phyloP scores from a whole-genome alignment of 441 rosid genomes.

The Erysimum cheiri region DNA sequence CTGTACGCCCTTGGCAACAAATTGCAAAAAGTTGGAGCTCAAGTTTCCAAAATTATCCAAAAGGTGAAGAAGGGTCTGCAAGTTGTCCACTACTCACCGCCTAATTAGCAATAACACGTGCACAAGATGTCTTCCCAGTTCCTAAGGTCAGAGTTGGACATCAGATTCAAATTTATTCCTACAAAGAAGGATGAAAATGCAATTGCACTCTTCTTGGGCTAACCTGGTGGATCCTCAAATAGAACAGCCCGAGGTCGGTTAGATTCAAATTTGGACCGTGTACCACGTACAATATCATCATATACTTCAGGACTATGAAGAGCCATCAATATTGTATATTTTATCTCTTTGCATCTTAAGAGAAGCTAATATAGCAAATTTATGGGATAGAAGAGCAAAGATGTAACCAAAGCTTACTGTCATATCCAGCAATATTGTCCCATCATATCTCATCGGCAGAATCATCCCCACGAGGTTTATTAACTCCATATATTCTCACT shows the following conservation, averaged over 20 bases:
- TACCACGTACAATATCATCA: slow-evolving; percentile 90
- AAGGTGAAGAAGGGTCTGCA: neutral
- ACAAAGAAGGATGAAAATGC: slow-evolving; percentile 4
- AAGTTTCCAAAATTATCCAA: neutral
- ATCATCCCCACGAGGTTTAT: slow-evolving; percentile 56
- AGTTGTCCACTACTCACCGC: slow-evolving; percentile 60
- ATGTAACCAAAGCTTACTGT: slow-evolving; percentile 55
- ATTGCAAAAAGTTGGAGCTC: slow-evolving; percentile 7
- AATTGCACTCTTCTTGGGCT: slow-evolving; percentile 1
- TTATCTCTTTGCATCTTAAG: slow-evolving; percentile 72
- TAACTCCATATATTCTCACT: slow-evolving; percentile 84
- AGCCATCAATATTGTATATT: slow-evolving; percentile 86
- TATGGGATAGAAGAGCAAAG: neutral
- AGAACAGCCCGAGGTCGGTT: slow-evolving; percentile 96
- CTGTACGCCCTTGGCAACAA: slow-evolving; percentile 69
- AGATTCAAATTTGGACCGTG: slow-evolving; percentile 86
- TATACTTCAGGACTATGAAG: slow-evolving; percentile 87
- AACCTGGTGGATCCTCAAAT: slow-evolving; percentile 99
- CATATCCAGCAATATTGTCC: slow-evolving; percentile 95
- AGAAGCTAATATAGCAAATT: slow-evolving; percentile 11
- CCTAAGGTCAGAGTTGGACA: slow-evolving; percentile 53
- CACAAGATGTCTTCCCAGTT: slow-evolving; percentile 96
- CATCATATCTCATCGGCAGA: slow-evolving; percentile 65
- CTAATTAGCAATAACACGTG: slow-evolving; percentile 89
- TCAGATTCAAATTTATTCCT: slow-evolving; percentile 27